phyloP scores from a whole-genome alignment of 176 grass and related monocot species.

The Lolium rigidum region DNA sequence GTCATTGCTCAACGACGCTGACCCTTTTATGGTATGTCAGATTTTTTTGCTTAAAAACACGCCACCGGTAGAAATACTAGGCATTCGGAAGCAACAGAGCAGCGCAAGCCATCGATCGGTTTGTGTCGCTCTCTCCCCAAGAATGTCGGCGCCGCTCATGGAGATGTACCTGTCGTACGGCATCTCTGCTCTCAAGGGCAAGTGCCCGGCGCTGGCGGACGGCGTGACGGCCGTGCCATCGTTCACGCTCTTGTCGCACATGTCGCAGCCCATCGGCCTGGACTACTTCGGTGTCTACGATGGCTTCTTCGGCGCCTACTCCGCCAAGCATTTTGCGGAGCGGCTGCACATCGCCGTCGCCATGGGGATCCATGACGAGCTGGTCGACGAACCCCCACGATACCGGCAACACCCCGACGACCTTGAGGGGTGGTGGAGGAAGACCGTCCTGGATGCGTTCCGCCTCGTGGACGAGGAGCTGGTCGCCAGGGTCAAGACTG shows the following conservation, averaged over 20 bases:
- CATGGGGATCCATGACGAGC: background rate
- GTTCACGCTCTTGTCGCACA: background rate
- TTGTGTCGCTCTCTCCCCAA: background rate
- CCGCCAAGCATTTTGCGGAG: background rate
- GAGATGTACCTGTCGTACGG: conserved; percentile 14
- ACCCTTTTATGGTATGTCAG: too few relatives aligned
- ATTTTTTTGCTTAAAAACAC: too few relatives aligned
- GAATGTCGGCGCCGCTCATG: background rate
- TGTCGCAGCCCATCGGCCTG: background rate
- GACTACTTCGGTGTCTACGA: background rate
- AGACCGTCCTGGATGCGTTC: background rate
- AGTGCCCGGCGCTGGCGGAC: background rate
- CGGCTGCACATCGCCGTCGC: background rate
- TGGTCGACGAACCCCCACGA: background rate
- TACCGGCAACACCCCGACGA: background rate
- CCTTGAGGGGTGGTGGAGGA: conserved; percentile 1
- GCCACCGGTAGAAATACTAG: too few relatives aligned
- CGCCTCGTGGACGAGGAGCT: background rate
- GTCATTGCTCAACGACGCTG: too few relatives aligned
- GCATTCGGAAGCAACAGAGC: too few relatives aligned
- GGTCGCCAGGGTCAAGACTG: background rate
- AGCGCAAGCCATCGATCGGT: background rate
- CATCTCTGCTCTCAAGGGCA: background rate
- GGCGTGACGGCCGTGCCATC: background rate
- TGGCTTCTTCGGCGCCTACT: background rate